Base-by-base conservation (phyloP, 2,329 filamentous ascomycete genomes). In the Atkinsonella hypoxylon region DNA sequence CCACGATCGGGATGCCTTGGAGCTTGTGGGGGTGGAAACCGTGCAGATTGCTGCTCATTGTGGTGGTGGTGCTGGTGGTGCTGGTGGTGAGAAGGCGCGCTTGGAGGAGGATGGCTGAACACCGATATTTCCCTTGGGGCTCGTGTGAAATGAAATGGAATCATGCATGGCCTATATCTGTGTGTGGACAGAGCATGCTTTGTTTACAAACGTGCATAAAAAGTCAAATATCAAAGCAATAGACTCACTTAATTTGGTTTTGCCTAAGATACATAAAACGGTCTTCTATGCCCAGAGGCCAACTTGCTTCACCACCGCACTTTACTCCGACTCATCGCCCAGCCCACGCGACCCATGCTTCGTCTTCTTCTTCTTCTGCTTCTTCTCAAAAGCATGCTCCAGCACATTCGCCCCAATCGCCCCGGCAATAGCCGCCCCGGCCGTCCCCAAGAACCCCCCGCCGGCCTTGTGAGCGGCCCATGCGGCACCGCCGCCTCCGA, bases 341-440 rank as follows among this genome's bases (percentile, higher is more conserved):
- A 55, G 10, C 7, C 52, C 54, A 9, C 54, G 49, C 40, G 36
- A 30, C 10, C 51, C 51, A 55, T 60, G 47, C 53, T 60, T 64
- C 61, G 67, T 64, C 30, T 66, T 57, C 61, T 67, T 66, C 31
- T 61, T 48, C 56, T 64, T 64, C 61, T 67, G 63, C 30, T 66
- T 47, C 55, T 54, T 56, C 59, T 67, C 67, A 48, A 69, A 57
- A 54, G 63, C 66, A 60, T 73, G 61, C 63, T 75, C 73, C 7
- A 78, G 53, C 38, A 73, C 57, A 53, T 79, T 79, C 1, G 77
- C 78, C 4, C 72, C 74, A n/a, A 80, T 68, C 0, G 77, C 76
- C 34, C 77, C 78, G 15, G 70, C 73, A 1, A 75, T 67, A 0
- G 72, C 68, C 11, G 74, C 76, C 8, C 70, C 75, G 2, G 78